Evolutionary conservation across 768 basidiomycete species (phyloP), one percentile per base, ranked within the genome.

Genomic region (Boletus barrowsii): DNA sequence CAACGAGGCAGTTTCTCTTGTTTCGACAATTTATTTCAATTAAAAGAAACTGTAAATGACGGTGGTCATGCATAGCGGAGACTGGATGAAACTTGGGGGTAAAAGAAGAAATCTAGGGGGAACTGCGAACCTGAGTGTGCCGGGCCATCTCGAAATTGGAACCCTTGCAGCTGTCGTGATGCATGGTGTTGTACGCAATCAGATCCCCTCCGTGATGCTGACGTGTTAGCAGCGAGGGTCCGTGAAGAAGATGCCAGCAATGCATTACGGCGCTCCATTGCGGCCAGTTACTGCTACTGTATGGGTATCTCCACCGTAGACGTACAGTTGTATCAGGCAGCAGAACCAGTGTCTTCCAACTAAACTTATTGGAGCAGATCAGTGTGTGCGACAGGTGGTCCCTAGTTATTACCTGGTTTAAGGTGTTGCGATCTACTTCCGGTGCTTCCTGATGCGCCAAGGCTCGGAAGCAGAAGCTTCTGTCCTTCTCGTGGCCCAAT

Each of bases 221-320:
- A 68, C 66, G 66, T 68, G 59, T 67, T 68, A 57, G 47, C 30
- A 53, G 30, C 13, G 66, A 68, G 56, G 65, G 67, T 66, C 58
- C 43, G 40, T 54, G 58, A 57, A 55, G 43, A 36, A 24, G 40
- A 61, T 68, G 66, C 66, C 66, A 66, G 61, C 63, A 68, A 52
- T 42, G 47, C 61, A 53, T 68, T 67, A 68, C 67, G 65, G 67
- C 61, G 61, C 51, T 33, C 58, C 1, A 39, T 17, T 51, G 56
- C 22, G 48, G 15, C 22, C 56, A 45, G 35, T 24, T 17, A 17
- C 8, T 20, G 18, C 33, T n/a, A 56, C 53, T 45, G 26, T 29
- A 29, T 29, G 26, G 32, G 57, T 56, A 67, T 65, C 62, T 58
- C 62, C 65, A 59, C 59, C 48, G 47, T 53, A 53, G 58, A 64